Evolutionary conservation across 2,329 filamentous ascomycete genomes (phyloP).

Genomic region (Fonsecaea monophora): DNA sequence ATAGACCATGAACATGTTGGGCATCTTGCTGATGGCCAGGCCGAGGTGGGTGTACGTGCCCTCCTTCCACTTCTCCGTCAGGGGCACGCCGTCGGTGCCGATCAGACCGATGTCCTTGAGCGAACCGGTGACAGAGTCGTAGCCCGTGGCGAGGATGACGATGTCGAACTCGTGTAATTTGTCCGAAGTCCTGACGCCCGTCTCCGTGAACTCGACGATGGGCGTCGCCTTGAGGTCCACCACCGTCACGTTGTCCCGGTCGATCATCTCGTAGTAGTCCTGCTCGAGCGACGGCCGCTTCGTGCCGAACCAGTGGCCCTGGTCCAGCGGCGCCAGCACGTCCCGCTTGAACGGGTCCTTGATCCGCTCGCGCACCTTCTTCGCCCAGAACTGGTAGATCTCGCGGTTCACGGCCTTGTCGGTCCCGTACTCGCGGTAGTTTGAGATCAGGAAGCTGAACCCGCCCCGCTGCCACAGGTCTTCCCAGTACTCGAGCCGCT

Average conservation of each 20-base stretch:
- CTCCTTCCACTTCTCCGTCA: slow-evolving; percentile 47
- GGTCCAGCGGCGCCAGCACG: slow-evolving; percentile 60
- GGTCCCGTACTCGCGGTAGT: slow-evolving; percentile 60
- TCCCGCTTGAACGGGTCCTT: slow-evolving; percentile 58
- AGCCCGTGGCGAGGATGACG: slow-evolving; percentile 53
- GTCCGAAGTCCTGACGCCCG: slow-evolving; percentile 48
- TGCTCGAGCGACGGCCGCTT: slow-evolving; percentile 59
- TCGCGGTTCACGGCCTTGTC: slow-evolving; percentile 56
- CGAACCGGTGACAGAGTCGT: slow-evolving; percentile 52
- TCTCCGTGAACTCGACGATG: slow-evolving; percentile 49
- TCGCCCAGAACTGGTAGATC: slow-evolving; percentile 62
- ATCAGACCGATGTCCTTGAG: slow-evolving; percentile 47
- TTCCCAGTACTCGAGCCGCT: slow-evolving; percentile 55
- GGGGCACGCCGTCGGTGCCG: slow-evolving; percentile 45
- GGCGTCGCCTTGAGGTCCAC: slow-evolving; percentile 52
- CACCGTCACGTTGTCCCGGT: slow-evolving; percentile 55
- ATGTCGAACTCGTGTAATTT: slow-evolving; percentile 46
- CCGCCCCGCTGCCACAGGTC: slow-evolving; percentile 59
- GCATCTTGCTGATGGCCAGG: slow-evolving; percentile 48
- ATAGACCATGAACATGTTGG: slow-evolving; percentile 60
- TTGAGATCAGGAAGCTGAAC: slow-evolving; percentile 58
- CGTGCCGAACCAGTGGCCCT: slow-evolving; percentile 61
- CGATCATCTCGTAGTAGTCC: slow-evolving; percentile 59
- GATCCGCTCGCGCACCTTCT: slow-evolving; percentile 59
- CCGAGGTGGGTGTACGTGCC: slow-evolving; percentile 51